Conservation (phyloP, 352 stramenopile genomes). For the Thraustochytrium sp. region DNA sequence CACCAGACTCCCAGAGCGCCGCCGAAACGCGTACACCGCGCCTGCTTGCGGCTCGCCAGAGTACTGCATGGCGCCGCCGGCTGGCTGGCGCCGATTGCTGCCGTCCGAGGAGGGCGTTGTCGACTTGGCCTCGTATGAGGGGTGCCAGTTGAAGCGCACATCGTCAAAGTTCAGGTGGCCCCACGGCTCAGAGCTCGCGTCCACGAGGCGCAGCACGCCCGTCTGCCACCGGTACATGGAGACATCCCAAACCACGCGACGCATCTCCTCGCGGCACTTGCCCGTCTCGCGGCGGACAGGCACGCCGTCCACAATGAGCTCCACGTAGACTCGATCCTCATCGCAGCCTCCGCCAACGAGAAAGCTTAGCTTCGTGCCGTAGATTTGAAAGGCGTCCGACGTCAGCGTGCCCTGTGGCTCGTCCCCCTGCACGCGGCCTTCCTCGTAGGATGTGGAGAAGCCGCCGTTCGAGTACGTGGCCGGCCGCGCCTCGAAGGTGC, state of each 20-base stretch:
- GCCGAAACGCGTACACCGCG: constrained; percentile 68
- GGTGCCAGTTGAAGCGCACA: constrained; percentile 84
- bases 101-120: constrained; percentile 50
- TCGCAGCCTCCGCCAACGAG: constrained; percentile 90
- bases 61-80: constrained; percentile 46
- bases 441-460: constrained; percentile 59
- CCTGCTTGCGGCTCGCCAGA: constrained; percentile 52
- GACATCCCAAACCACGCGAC: constrained; percentile 77
- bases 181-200: constrained; percentile 75
- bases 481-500: constrained; percentile 81
- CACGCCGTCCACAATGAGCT: constrained; percentile 85
- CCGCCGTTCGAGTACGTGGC: constrained; percentile 55
- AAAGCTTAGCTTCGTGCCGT: constrained; percentile 79
- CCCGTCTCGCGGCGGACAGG: constrained; percentile 75
- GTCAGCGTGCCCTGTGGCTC: constrained; percentile 81
- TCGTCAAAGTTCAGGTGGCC: constrained; percentile 95
- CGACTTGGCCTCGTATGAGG: constrained; percentile 52
- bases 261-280: constrained; percentile 80
- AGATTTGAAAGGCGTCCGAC: constrained; percentile 84
- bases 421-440: constrained; percentile 78
- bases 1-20: constrained; percentile 56
- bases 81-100: constrained; percentile 42
- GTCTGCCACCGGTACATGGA: constrained; percentile 65
- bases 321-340: constrained; percentile 77
- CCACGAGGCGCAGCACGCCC: constrained; percentile 85